These are phyloP conservation scores for Boletus pseudopeckii DNA, from an alignment of 768 basidiomycete species.

Conservation along the genomic window DNA sequence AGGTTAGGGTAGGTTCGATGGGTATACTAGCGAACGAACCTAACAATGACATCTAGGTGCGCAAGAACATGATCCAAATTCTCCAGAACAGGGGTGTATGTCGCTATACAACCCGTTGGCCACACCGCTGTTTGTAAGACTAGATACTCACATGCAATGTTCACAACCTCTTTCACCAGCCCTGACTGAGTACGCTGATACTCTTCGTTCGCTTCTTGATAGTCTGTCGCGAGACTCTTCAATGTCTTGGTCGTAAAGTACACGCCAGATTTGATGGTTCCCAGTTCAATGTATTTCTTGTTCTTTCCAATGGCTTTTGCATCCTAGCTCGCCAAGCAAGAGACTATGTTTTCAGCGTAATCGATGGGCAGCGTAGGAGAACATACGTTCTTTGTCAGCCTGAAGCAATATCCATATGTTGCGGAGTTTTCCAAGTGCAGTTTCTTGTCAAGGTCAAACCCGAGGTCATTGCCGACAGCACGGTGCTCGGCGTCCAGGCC, in stretches of 20 bases:
- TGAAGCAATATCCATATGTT: slow-evolving; percentile 88
- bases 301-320: slow-evolving; percentile 61
- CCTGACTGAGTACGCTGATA: slow-evolving; percentile 77
- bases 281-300: slow-evolving; percentile 77
- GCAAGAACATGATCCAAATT: slow-evolving; percentile 80
- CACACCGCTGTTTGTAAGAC: neutral
- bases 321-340: slow-evolving; percentile 51
- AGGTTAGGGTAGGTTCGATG: neutral
- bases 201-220: slow-evolving; percentile 57
- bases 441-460: slow-evolving; percentile 89
- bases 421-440: slow-evolving; percentile 90
- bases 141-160: slow-evolving; percentile 72
- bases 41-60: slow-evolving; percentile 86
- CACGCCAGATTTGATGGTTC: slow-evolving; percentile 80
- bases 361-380: neutral
- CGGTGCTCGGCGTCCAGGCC: slow-evolving; percentile 80
- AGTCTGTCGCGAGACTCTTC: slow-evolving; percentile 69
- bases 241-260: slow-evolving; percentile 83
- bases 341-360: neutral
- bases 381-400: slow-evolving; percentile 85
- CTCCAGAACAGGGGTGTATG: slow-evolving; percentile 88
- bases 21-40: slow-evolving; percentile 42
- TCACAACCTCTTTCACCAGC: slow-evolving; percentile 90
- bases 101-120: slow-evolving; percentile 49
- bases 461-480: slow-evolving; percentile 63